Evolutionary conservation across 805 yeast species (phyloP).

Genomic region (Lipomyces spencermartinsiae): DNA sequence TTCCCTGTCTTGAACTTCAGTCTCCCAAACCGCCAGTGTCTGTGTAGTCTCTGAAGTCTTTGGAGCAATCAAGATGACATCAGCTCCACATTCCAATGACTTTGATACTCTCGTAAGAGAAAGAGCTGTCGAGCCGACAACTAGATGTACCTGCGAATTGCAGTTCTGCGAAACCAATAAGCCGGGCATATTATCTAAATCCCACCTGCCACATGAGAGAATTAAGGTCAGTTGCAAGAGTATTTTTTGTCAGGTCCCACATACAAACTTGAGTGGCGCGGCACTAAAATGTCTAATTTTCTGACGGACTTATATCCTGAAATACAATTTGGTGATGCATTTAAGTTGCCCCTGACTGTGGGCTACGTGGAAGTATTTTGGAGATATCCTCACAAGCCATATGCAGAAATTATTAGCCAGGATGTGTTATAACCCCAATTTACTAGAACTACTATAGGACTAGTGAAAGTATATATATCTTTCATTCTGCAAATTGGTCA

Average conservation of each 20-base stretch:
- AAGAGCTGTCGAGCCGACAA: constrained; percentile 36
- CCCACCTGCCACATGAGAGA: background rate
- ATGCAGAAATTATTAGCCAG: too few species aligned
- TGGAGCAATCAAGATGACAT: constrained; percentile 28
- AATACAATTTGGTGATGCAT: too few species aligned
- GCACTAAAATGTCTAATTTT: too few species aligned
- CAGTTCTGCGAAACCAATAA: constrained; percentile 33
- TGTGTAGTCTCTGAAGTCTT: constrained; percentile 1
- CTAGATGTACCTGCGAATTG: constrained; percentile 31
- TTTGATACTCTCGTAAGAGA: constrained; percentile 30
- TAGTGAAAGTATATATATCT: too few species aligned
- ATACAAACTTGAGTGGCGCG: too few species aligned
- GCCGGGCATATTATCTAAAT: constrained; percentile 22
- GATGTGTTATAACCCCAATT: too few species aligned
- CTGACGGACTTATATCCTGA: too few species aligned
- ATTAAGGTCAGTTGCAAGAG: background rate
- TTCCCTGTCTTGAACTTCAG: constrained; percentile 12
- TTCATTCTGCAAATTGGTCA: too few species aligned
- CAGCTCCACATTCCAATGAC: constrained; percentile 35
- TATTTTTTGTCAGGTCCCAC: background rate
- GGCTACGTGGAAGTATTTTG: too few species aligned
- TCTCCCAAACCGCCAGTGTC: constrained; percentile 11
- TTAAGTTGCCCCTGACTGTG: too few species aligned
- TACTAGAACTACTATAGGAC: too few species aligned
- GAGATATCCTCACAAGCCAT: too few species aligned